A percentile compares a stretch with the other conserved stretches of the same genome.
Evolutionary conservation across 2,329 filamentous ascomycete species (phyloP).

Genomic region (Beauveria asiatica): DNA sequence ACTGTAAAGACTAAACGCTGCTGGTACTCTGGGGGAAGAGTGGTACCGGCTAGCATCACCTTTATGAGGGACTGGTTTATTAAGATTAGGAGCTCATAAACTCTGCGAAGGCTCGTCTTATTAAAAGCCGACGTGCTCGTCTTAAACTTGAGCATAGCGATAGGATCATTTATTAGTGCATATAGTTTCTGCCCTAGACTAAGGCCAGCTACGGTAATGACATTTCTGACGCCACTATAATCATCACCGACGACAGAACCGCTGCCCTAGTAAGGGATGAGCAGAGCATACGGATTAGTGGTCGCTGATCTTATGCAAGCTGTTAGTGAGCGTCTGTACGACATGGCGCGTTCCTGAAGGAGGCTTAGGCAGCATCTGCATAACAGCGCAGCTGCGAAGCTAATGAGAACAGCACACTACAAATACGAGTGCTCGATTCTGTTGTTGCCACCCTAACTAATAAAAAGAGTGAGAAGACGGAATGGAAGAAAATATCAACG

Average conservation of each 20-base stretch:
- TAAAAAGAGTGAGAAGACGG: too few relatives aligned
- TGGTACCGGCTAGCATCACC: slow-evolving; percentile 25
- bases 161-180: slow-evolving; percentile 18
- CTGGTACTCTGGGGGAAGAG: slow-evolving; percentile 31
- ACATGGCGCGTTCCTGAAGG: slow-evolving; percentile 37
- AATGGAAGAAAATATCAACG: too few relatives aligned
- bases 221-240: slow-evolving; percentile 19
- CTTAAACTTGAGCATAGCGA: slow-evolving; percentile 23
- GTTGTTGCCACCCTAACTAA: too few relatives aligned
- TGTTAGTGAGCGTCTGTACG: slow-evolving; percentile 35
- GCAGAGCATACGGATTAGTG: slow-evolving; percentile 42
- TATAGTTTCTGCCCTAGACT: slow-evolving; percentile 22
- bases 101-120: slow-evolving; percentile 21
- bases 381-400: slow-evolving; percentile 33
- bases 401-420: slow-evolving; percentile 26
- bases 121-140: slow-evolving; percentile 24
- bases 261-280: slow-evolving; percentile 36
- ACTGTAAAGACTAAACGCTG: too few relatives aligned
- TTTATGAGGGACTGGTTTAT: slow-evolving; percentile 26
- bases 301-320: slow-evolving; percentile 33
- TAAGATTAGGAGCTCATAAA: slow-evolving; percentile 21
- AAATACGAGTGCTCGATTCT: too few relatives aligned
- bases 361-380: slow-evolving; percentile 38
- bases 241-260: slow-evolving; percentile 16
- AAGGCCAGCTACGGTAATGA: slow-evolving; percentile 15